Evolutionary conservation across 2,329 filamentous ascomycete genomes (phyloP), one percentile per base, ranked within the genome.

Genomic region (Aspergillus sp.): DNA sequence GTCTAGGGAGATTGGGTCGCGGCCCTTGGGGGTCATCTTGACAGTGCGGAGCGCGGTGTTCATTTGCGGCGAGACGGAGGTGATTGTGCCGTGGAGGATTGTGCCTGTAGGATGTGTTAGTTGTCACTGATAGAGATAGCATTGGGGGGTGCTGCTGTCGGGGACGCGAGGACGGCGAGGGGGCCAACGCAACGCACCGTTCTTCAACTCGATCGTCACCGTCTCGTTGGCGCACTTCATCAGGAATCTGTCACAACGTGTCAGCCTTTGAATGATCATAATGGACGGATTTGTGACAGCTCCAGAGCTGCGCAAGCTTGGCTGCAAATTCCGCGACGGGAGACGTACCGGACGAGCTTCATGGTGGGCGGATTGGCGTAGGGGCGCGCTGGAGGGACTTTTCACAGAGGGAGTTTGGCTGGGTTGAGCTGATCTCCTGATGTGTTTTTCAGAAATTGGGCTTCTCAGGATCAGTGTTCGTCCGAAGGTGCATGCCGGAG

Each of bases 211-310:
- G 74, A 99, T 89, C 42, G 93, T 97, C 67, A 97, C 94, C 67
- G 94, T 96, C 80, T 99, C 94, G 76, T 96, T 97, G 75, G 89
- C 86, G 76, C 93, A 97, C 82, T 99, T 99, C 93, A 97, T 97
- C 65, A 99, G 81, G 75, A 99, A 99, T 73, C 94, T 97, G 57
- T 11, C 40, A 60, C 54, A 41, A 33, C 47, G 45, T 33, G 54
- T 63, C 35, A 60, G 33, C 19, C 35, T 45, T 30, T 10, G n/a
- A 13, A 13, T 30, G 4, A 4, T 30, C 4, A 3, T n/a, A 9
- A n/a, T 42, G 35, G 7, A 35, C 19, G 40, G 24, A 22, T 32
- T 32, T 13, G 24, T 41, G 20, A 36, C 26, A 40, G 36, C 32
- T 22, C 17, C 35, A 19, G 20, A 42, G 40, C n/a, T 10, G 40